Conservation (phyloP, 306 rosid genomes). For the Ceratonia siliqua region DNA sequence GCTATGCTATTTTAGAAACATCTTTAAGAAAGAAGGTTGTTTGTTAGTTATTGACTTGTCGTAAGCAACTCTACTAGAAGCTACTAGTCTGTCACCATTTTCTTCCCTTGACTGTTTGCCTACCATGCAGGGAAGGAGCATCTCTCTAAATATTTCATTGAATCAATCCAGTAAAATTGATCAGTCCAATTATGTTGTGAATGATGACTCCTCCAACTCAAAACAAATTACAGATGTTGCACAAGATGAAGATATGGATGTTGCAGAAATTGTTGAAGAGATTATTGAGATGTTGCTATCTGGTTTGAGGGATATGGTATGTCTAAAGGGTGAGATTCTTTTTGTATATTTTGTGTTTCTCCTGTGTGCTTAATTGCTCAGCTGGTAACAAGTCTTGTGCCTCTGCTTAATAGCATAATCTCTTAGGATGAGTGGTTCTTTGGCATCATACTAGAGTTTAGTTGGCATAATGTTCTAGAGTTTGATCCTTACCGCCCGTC, state of each 20-base stretch:
- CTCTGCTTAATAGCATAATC: not conserved
- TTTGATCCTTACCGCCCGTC: slow-evolving; percentile 4
- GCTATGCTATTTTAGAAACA: too few relatives aligned
- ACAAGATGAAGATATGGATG: slow-evolving; percentile 86
- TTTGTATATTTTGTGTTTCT: slow-evolving; percentile 36
- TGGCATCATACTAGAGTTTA: not conserved
- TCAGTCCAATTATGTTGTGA: slow-evolving; percentile 41
- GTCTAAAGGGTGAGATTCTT: slow-evolving; percentile 53
- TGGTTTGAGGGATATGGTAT: slow-evolving; percentile 94
- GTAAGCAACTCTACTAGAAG: slow-evolving; percentile 23
- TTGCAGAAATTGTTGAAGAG: slow-evolving; percentile 93
- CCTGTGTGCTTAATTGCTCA: slow-evolving; percentile 19
- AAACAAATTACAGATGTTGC: slow-evolving; percentile 39
- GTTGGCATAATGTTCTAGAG: not conserved
- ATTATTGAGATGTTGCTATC: slow-evolving; percentile 88
- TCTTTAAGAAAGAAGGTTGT: slow-evolving; percentile 20
- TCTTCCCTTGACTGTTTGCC: slow-evolving; percentile 37
- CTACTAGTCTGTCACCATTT: slow-evolving; percentile 32
- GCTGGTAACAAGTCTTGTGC: slow-evolving; percentile 11
- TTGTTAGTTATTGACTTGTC: slow-evolving; percentile 10
- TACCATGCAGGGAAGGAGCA: slow-evolving; percentile 70
- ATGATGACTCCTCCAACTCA: slow-evolving; percentile 37
- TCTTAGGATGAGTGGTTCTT: not conserved
- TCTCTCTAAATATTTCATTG: slow-evolving; percentile 58
- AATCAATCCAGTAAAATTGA: slow-evolving; percentile 45